Evolutionary conservation across 495 filamentous ascomycete genomes (phyloP), one percentile per base, ranked within the genome.

Genomic region (Parmelia sp.): DNA sequence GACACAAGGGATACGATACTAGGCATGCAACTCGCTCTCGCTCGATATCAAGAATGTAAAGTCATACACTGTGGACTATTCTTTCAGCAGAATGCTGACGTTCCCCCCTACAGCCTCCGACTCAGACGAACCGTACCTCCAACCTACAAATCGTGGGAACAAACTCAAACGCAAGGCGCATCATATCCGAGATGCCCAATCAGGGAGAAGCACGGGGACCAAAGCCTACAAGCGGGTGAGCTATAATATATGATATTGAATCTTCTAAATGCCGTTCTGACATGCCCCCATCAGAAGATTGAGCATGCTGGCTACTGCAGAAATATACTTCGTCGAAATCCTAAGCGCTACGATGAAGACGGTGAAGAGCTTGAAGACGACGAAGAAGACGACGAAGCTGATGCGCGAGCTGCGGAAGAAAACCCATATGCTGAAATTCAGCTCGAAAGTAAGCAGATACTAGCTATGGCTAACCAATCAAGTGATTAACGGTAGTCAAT

Each of bases 61-160:
- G 37, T 4, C 55, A 10, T 42, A 10, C 4, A 47, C 31, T n/a
- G 23, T 12, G n/a, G 21, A n/a, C 36, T 19, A 27, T 6, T 40
- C 11, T 31, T 21, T 10, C 3, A 55, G 56, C 63, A 42, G 31
- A 36, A 60, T 27, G 29, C 64, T 63, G 14, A 57, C 57, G 21
- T 47, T 40, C 35, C 31, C 37, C 42, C 37, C 64, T 65, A 37
- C 71, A 96, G 92, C 89, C 57, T 90, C 90, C 53, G 92, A 93
- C 70, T 90, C 90, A 27, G 94, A 97, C 74, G 89, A 90, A 67
- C 83, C 86, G 51, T 90, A 94, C 70, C 82, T 85, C 49, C 83
- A 86, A 71, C 84, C 84, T 60, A 92, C 89, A 11, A 97, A 96
- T 74, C 90, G 93, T 70, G 91, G 90, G 56, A 90, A 96, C 73